Percentiles rank a stretch among this genome's conserved stretches.
These are phyloP conservation scores for Nadsonia starkeyi-henricii DNA, from an alignment of 1,139 yeast genomes.

Conservation along the genomic window DNA sequence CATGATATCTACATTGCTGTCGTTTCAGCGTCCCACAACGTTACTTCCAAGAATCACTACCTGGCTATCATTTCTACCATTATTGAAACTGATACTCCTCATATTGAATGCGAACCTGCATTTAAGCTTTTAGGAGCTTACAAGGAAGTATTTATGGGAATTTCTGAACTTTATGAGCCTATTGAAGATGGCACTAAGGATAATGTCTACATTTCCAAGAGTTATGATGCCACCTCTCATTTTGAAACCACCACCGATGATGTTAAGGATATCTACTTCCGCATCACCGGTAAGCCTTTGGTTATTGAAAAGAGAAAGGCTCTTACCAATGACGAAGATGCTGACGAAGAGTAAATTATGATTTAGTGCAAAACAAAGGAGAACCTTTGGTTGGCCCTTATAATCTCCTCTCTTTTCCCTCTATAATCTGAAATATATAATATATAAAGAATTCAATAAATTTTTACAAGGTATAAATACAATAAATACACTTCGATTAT, in stretches of 20 bases:
- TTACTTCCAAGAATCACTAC: slow-evolving; percentile 78
- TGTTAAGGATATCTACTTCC: slow-evolving; percentile 81
- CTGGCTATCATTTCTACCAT: slow-evolving; percentile 90
- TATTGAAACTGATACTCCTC: slow-evolving; percentile 89
- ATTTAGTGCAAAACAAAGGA: slow-evolving; percentile 1
- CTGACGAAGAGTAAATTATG: slow-evolving; percentile 4
- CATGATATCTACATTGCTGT: slow-evolving; percentile 92
- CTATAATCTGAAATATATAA: too few relatives aligned
- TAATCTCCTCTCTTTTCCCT: too few relatives aligned
- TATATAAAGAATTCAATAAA: too few relatives aligned
- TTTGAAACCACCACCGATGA: slow-evolving; percentile 95
- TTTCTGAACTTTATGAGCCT: slow-evolving; percentile 87
- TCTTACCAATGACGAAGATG: slow-evolving; percentile 45
- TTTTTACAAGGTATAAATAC: too few relatives aligned
- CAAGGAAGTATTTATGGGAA: slow-evolving; percentile 86
- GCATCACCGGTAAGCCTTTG: slow-evolving; percentile 86
- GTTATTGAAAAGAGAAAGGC: slow-evolving; percentile 65
- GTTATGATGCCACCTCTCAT: slow-evolving; percentile 91
- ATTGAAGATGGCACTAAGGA: slow-evolving; percentile 65
- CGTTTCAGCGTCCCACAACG: slow-evolving; percentile 80
- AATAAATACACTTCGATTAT: too few relatives aligned
- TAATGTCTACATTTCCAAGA: slow-evolving; percentile 69
- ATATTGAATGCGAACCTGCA: slow-evolving; percentile 86
- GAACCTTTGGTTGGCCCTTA: too few relatives aligned
- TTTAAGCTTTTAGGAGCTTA: slow-evolving; percentile 72